These are phyloP conservation scores for Entomortierella chlamydospora DNA, from an alignment of 192 early-diverging fungal species.

Conservation along the genomic window DNA sequence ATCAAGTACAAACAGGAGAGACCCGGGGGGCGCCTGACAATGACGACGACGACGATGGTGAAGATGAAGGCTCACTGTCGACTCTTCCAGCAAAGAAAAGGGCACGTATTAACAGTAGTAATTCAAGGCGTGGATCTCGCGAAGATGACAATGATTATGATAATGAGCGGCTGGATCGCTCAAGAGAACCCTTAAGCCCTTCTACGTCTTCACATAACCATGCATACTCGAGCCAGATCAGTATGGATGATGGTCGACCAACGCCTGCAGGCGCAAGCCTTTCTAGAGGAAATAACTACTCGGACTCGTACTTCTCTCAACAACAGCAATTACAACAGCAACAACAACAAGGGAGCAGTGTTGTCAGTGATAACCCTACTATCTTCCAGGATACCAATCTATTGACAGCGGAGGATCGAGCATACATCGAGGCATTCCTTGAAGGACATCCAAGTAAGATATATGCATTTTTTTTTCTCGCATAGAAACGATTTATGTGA, in stretches of 20 bases:
- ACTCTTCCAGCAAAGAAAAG: conserved; percentile 25
- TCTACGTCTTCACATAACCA: conserved; percentile 16
- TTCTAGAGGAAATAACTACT: not conserved
- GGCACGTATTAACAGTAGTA: conserved; percentile 21
- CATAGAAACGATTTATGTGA: not conserved
- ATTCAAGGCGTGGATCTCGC: conserved; percentile 20
- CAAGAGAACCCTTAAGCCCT: conserved; percentile 19
- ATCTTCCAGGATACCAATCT: conserved; percentile 49
- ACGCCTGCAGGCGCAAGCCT: not conserved
- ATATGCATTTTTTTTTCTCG: not conserved
- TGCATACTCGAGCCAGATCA: conserved; percentile 19
- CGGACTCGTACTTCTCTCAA: conserved; percentile 19
- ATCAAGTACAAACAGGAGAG: conserved; percentile 1
- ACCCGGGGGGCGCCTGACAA: conserved; percentile 8
- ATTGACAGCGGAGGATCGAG: conserved; percentile 30
- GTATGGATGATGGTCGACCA: conserved; percentile 13
- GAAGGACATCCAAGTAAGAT: conserved; percentile 48
- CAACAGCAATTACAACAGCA: not conserved
- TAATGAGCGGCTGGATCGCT: conserved; percentile 5
- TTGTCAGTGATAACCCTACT: conserved; percentile 28
- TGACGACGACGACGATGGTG: conserved; percentile 25
- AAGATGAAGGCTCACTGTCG: conserved; percentile 10
- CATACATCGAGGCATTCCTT: conserved; percentile 42
- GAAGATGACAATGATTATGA: conserved; percentile 35
- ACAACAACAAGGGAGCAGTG: conserved; percentile 5